Base-by-base conservation (phyloP, 169 alveolate species). In the Ophryocystis elektroscirrha region DNA sequence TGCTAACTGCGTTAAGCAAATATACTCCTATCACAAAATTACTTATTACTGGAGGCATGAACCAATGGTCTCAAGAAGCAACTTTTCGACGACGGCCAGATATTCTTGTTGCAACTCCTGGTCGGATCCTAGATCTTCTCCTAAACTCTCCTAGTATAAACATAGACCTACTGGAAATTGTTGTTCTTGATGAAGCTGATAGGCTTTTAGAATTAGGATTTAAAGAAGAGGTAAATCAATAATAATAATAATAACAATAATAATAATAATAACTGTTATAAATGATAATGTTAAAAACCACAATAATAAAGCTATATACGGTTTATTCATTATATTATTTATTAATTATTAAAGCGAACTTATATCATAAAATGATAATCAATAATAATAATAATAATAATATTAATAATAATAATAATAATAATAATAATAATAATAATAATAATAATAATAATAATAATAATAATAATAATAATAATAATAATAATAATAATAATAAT, bases 21-120 rank as follows among this genome's bases (percentile, higher is more conserved):
- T 74, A 74, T 45, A 52, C 76, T 25, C 72, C 61, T 32, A 52
- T 73, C 24, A 76, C 82, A 24, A 62, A 71, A 7, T 60, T 73
- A 27, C 63, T 79, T 45, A 71, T 76, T 20, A 23, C 78, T 27
- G 94, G 94, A 12, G 94, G 94, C 2, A 65, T 79, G 45, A 75
- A 73, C 30, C 47, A 56, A 30, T 56, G 65, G 53, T 77, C 69
- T 51, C 93, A 84, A 54, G 85, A 71, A 51, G 53, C 61, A 38
- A 85, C 82, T 44, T 66, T 89, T 48, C 69, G 75, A 46, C 69
- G 74, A 12, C 76, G 78, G 30, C 96, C 96, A 32, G 96, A 93
- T 70, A 67, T 86, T 9, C 78, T 91, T 27, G 70, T 93, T 15
- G 94, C 94, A 36, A 93, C 99, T 9, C 96, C 98, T 6, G 99